Evolutionary conservation across 495 filamentous ascomycete genomes (phyloP), one percentile per base, ranked within the genome.

Genomic region (Pseudomonodictys pantanalensis): DNA sequence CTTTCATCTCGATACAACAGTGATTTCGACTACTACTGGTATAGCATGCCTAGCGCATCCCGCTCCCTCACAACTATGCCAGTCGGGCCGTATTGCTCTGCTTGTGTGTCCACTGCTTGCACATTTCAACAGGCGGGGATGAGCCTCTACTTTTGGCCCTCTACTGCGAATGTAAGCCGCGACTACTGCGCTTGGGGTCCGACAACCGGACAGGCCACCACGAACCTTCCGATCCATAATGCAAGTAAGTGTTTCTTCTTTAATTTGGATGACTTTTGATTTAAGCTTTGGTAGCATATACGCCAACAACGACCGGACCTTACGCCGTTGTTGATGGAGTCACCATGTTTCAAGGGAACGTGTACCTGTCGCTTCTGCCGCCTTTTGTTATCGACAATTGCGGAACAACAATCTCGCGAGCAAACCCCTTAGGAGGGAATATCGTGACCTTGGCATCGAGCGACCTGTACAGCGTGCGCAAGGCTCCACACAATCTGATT

Each of bases 111-210:
- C 1, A 56, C 53, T 5, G n/a, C 25, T 7, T 56, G 53, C 44
- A 41, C 53, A 3, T 56, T 56, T 39, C 41, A 46, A 26, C 43
- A 56, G n/a, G 53, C 42, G 1, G 53, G n/a, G 9, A 56, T 56
- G 41, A 56, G 43, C 24, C 29, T 56, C 15, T 56, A 56, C 28
- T 56, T 33, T 20, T 56, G 53, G 53, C 53, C 53, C 17, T 41
- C 48, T n/a, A 56, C 53, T 8, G 41, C 42, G 1, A 35, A 26
- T 3, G 43, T 47, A 6, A 47, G 23, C 12, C 43, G 30, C 5
- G 53, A 56, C 22, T 33, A 29, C 7, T 56, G 53, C 25, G 53
- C 53, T 7, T 56, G 53, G 53, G 53, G 48, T 8, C 53, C 53
- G 18, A 22, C 29, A 3, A 30, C 8, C 8, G 53, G 53, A 2